Evolutionary conservation across 495 filamentous ascomycete genomes (phyloP).

Genomic region (Parmelia sp.): DNA sequence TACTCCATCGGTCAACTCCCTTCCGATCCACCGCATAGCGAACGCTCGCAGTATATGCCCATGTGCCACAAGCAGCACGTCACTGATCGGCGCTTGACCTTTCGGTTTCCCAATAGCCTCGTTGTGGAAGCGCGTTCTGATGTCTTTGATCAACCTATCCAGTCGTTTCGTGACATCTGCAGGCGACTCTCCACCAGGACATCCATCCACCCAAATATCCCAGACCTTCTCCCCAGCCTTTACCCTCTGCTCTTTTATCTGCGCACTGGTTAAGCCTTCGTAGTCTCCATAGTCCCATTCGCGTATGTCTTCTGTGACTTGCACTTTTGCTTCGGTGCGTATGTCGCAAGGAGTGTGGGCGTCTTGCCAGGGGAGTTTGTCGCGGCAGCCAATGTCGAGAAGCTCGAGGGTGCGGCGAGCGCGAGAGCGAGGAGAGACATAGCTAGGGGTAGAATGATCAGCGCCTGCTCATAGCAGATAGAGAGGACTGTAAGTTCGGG

Average conservation of each 20-base stretch:
- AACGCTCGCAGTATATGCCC: slow-evolving; percentile 87
- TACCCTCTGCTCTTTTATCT: slow-evolving; percentile 57
- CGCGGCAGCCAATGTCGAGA: slow-evolving; percentile 54
- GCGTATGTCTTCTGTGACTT: slow-evolving; percentile 69
- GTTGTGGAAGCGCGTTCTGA: slow-evolving; percentile 52
- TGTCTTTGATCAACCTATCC: slow-evolving; percentile 68
- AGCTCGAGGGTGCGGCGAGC: slow-evolving; percentile 85
- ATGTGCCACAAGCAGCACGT: slow-evolving; percentile 69
- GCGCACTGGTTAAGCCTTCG: slow-evolving; percentile 73
- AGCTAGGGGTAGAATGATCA: slow-evolving; percentile 39
- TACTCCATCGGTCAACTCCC: slow-evolving; percentile 52
- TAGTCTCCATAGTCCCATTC: slow-evolving; percentile 98
- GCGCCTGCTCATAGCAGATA: neutral
- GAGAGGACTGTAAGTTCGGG: neutral
- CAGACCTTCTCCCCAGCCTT: slow-evolving; percentile 35
- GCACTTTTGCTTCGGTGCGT: slow-evolving; percentile 49
- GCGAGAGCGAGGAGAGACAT: slow-evolving; percentile 80
- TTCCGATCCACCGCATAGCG: slow-evolving; percentile 77
- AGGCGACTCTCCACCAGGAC: slow-evolving; percentile 58
- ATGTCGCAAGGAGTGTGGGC: slow-evolving; percentile 37
- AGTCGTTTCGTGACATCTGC: slow-evolving; percentile 61
- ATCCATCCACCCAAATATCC: slow-evolving; percentile 36
- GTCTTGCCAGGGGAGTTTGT: slow-evolving; percentile 49
- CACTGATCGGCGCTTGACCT: slow-evolving; percentile 42
- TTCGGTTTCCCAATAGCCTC: slow-evolving; percentile 31